Evolutionary conservation across 1,139 yeast species (phyloP).

Genomic region (Blastobotrys indianensis): DNA sequence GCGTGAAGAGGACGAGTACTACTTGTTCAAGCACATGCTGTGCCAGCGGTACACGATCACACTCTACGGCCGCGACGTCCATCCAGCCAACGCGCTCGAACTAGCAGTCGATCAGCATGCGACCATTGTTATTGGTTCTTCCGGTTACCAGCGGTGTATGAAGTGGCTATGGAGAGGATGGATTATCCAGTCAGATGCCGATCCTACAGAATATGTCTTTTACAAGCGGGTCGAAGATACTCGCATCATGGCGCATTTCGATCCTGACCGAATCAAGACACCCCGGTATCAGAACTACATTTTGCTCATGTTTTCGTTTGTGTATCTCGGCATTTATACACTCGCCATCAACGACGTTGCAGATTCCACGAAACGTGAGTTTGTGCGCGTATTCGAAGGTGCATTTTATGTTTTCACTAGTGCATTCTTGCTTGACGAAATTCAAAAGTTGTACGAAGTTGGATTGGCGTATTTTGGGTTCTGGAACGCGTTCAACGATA

Average conservation of each 20-base stretch:
- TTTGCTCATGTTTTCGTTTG: constrained; percentile 61
- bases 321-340: constrained; percentile 59
- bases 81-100: constrained; percentile 69
- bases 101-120: constrained; percentile 84
- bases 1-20: constrained; percentile 43
- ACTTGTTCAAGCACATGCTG: constrained; percentile 67
- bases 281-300: constrained; percentile 75
- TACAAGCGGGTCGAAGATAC: constrained; percentile 57
- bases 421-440: constrained; percentile 63
- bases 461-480: constrained; percentile 69
- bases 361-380: constrained; percentile 17
- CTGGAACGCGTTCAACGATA: constrained; percentile 74
- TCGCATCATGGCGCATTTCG: constrained; percentile 58
- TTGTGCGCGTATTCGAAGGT: constrained; percentile 39
- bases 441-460: constrained; percentile 65
- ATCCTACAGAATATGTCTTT: constrained; percentile 42
- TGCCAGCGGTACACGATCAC: constrained; percentile 70
- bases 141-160: constrained; percentile 81
- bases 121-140: constrained; percentile 65
- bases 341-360: constrained; percentile 49
- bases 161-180: constrained; percentile 93
- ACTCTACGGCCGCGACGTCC: constrained; percentile 54
- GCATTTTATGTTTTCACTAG: constrained; percentile 60
- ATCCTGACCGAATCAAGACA: constrained; percentile 77
- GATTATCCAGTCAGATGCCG: constrained; percentile 62